Evolutionary conservation across 139 green algal species (phyloP).

Genomic region (Zygnema cylindricum): DNA sequence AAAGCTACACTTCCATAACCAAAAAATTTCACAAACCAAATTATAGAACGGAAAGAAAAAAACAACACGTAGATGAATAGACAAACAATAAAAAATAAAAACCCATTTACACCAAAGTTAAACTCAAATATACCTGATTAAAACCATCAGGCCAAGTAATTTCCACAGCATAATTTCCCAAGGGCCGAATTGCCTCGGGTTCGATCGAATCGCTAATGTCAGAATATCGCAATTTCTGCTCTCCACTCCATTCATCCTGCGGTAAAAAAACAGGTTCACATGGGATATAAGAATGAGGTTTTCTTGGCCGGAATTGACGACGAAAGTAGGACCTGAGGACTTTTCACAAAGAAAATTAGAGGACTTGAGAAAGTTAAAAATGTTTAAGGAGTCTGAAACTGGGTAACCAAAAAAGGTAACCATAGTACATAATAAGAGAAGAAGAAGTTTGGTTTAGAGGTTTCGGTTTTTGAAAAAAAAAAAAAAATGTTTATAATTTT

Average conservation of each 20-base stretch:
- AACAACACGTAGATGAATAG: conserved; percentile 7
- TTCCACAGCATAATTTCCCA: conserved; percentile 97
- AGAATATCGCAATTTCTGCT: conserved; percentile 61
- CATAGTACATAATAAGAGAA: no score
- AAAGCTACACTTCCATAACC: neutral
- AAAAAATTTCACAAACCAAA: neutral
- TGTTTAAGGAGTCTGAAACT: no score
- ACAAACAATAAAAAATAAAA: neutral
- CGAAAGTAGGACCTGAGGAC: no score
- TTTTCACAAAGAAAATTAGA: no score
- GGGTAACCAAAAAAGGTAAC: no score
- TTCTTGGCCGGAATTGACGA: no score
- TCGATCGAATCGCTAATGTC: conserved; percentile 77
- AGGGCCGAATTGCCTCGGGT: conserved; percentile 73
- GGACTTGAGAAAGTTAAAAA: no score
- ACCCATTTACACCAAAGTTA: neutral
- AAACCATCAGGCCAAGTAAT: conserved; percentile 71
- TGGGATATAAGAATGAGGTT: no score
- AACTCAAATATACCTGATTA: conserved; percentile 58
- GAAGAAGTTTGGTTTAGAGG: no score
- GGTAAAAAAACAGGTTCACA: no score
- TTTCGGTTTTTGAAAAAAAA: no score
- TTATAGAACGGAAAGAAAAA: neutral
- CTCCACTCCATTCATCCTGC: conserved; percentile 67
- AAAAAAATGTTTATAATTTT: no score